Evolutionary conservation across 2,329 filamentous ascomycete genomes (phyloP).

Genomic region (Thielaviopsis cerberus): DNA sequence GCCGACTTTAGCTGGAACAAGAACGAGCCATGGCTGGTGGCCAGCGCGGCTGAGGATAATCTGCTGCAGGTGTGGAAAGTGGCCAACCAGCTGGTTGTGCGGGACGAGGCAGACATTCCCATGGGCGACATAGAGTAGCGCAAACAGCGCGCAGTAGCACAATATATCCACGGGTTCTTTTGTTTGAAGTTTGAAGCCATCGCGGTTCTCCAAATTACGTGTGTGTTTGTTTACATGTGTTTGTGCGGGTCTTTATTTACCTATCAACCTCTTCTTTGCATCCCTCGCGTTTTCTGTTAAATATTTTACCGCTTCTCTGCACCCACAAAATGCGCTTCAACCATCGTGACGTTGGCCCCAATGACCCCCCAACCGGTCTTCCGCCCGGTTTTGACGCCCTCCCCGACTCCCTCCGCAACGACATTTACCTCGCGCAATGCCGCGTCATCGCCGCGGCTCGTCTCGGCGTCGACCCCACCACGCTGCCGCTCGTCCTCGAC

Average conservation of each 20-base stretch:
- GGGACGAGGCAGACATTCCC: conserved; percentile 55
- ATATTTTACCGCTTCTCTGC: background rate
- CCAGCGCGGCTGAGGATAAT: conserved; percentile 91
- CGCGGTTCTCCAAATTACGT: too few relatives aligned
- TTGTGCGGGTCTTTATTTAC: background rate
- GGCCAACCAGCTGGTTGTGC: conserved; percentile 61
- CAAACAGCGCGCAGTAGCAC: too few relatives aligned
- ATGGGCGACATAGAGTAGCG: conserved; percentile 47
- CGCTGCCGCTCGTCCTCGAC: conserved; percentile 13
- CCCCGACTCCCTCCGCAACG: background rate
- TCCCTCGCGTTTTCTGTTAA: background rate
- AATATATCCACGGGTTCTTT: background rate
- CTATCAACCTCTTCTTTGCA: background rate
- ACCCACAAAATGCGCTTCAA: background rate
- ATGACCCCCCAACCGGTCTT: conserved; percentile 5
- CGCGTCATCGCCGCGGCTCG: background rate
- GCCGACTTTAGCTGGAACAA: conserved; percentile 96
- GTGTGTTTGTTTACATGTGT: too few relatives aligned
- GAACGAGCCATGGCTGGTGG: conserved; percentile 91
- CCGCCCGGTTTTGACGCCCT: conserved; percentile 6
- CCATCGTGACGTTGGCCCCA: background rate
- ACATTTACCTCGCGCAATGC: conserved; percentile 2
- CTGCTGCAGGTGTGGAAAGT: conserved; percentile 89
- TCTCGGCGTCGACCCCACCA: conserved; percentile 1
- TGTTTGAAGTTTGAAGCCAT: background rate